phyloP scores from a whole-genome alignment of 2,329 filamentous ascomycete species.

The Westerdykella aurantiaca region DNA sequence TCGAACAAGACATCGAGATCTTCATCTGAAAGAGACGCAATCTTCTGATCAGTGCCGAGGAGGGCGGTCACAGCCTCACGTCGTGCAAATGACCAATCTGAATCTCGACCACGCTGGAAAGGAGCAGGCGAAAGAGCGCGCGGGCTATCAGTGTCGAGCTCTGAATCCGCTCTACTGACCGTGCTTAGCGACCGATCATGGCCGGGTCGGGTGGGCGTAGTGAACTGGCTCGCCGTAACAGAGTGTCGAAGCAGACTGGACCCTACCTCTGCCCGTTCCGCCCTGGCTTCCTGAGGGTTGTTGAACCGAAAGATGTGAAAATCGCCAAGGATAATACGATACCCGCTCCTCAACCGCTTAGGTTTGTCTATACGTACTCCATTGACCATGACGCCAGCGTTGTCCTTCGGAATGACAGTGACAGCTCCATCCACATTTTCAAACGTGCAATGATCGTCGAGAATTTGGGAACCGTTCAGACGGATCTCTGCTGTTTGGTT shows the following conservation, averaged over 20 bases:
- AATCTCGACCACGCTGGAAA: slow-evolving; percentile 63
- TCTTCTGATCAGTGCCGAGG: slow-evolving; percentile 84
- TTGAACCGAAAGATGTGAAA: slow-evolving; percentile 99
- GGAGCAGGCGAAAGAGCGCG: slow-evolving; percentile 75
- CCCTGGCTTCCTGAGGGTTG: slow-evolving; percentile 90
- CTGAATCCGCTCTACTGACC: slow-evolving; percentile 72
- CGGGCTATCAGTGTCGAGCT: slow-evolving; percentile 65
- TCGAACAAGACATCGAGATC: slow-evolving; percentile 91
- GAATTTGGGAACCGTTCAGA: slow-evolving; percentile 86
- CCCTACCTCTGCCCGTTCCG: slow-evolving; percentile 78
- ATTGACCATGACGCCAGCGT: slow-evolving; percentile 98
- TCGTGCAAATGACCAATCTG: slow-evolving; percentile 90
- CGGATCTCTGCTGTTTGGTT: slow-evolving; percentile 75
- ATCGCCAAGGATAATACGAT: slow-evolving; percentile 90
- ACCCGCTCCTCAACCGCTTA: slow-evolving; percentile 81
- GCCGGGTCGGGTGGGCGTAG: slow-evolving; percentile 57
- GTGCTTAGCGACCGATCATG: slow-evolving; percentile 64
- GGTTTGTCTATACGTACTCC: slow-evolving; percentile 83
- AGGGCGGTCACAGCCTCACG: slow-evolving; percentile 90
- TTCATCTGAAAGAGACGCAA: slow-evolving; percentile 83
- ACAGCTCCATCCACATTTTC: slow-evolving; percentile 91
- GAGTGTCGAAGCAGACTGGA: slow-evolving; percentile 79
- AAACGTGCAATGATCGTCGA: slow-evolving; percentile 88
- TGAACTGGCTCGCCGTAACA: slow-evolving; percentile 58
- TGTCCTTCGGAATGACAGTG: slow-evolving; percentile 81